Conservation (phyloP, 495 filamentous ascomycete species). For the Achaetomiella virescens region DNA sequence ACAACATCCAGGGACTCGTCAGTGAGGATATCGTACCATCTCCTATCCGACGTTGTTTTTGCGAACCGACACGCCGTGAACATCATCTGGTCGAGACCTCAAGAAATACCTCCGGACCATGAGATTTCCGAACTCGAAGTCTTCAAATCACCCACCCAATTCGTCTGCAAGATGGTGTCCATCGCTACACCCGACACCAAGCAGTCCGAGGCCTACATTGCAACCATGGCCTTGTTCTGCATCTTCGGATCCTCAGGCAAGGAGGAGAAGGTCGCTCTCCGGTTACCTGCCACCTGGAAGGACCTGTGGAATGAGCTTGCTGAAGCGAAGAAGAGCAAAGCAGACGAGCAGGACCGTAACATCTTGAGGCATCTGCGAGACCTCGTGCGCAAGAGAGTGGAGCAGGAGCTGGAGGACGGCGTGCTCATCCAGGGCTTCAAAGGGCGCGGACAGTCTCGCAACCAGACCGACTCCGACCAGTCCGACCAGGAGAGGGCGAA, state of each 20-base stretch:
- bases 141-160: constrained; percentile 35
- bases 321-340: constrained; percentile 58
- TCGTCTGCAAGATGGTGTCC: constrained; percentile 61
- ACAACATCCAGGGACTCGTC: constrained; percentile 52
- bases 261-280: constrained; percentile 78
- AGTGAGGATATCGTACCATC: constrained; percentile 56
- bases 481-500: constrained; percentile 34
- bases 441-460: constrained; percentile 50
- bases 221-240: constrained; percentile 73
- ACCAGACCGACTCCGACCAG: constrained; percentile 41
- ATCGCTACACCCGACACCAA: constrained; percentile 67
- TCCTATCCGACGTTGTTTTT: constrained; percentile 65
- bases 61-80: constrained; percentile 66
- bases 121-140: constrained; percentile 40
- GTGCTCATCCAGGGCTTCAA: constrained; percentile 67
- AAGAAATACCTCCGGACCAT: constrained; percentile 47
- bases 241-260: constrained; percentile 69
- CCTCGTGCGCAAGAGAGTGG: constrained; percentile 51
- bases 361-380: constrained; percentile 56
- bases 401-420: constrained; percentile 61
- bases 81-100: constrained; percentile 74
- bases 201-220: constrained; percentile 83
- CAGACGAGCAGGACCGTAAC: constrained; percentile 61
- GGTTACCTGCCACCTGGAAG: constrained; percentile 73
- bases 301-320: constrained; percentile 80